Base-by-base conservation (phyloP, 495 filamentous ascomycete species). In the Lasiosphaeria hispida region DNA sequence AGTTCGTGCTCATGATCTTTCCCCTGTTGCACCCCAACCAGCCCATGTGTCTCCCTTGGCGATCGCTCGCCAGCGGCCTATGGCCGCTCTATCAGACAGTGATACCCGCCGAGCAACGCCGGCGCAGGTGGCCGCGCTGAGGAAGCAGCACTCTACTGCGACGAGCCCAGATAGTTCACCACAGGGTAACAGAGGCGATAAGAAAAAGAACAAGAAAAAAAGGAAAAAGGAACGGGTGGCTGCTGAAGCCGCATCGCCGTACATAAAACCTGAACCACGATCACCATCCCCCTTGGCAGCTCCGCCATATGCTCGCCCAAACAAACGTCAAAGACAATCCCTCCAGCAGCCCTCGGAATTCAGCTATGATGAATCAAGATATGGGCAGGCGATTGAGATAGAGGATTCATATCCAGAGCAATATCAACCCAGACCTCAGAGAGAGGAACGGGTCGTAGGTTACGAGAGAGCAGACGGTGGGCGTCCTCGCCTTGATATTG, bases 211-310 rank as follows among this genome's bases (percentile, higher is more conserved):
- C 56, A 82, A 79, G 61, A 80, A 76, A 58, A 77, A 78, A 37
- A 80, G 77, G 62, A 78, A 73, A 63, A 80, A 76, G 66, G 77
- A 76, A 35, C 56, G 63, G 62, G 66, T 69, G 63, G 69, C 61
- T 62, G 69, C 60, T 60, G 78, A 72, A 55, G 23, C 58, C 39
- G 53, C 59, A 10, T 79, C 77, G 23, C 80, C 88, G 7, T 83
- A 83, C 64, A 91, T 97, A 66, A 97, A 97, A 66, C 82, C 87
- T 59, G 92, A 97, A 69, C 92, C 92, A 7, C 79, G 87, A 10
- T 96, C 92, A 1, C 90, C 90, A 2, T 90, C 90, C 15, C 89
- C 88, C 11, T 77, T 90, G 48, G 73, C 78, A 44, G 81, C 82
- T 54, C 76, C 77, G 35, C 77, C 73, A 35, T 77, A 76, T 49